phyloP scores from a whole-genome alignment of 305 asterid species.

The Rubia tinctorum region DNA sequence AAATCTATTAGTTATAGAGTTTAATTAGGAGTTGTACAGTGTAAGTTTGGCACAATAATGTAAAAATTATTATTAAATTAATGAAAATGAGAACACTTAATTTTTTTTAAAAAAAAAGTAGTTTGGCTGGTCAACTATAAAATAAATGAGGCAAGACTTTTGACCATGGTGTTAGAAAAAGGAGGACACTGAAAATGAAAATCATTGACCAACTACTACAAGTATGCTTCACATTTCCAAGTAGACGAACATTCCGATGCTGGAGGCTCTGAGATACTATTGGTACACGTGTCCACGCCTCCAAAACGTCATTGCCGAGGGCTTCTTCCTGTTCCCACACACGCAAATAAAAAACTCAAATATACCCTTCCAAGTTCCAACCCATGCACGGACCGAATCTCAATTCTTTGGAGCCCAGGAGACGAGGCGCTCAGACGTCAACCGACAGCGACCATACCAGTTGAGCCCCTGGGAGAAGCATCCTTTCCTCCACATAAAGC shows the following conservation, averaged over 20 bases:
- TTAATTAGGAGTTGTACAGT: no score
- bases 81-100: no score
- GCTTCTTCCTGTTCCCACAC: neutral
- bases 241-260: neutral
- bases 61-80: no score
- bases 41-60: no score
- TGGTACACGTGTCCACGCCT: neutral
- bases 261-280: neutral
- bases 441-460: neutral
- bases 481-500: neutral
- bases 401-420: constrained; percentile 3
- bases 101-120: no score
- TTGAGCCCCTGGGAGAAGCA: neutral
- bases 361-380: neutral
- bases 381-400: neutral
- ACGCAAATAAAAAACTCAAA: neutral
- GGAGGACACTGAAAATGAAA: neutral
- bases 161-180: neutral
- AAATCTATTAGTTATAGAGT: no score
- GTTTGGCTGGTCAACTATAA: no score
- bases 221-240: neutral
- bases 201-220: neutral
- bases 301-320: neutral
- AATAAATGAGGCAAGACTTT: neutral
- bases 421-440: neutral